Base-by-base conservation (phyloP, 179 eudicot species). In the Silene vulgaris region DNA sequence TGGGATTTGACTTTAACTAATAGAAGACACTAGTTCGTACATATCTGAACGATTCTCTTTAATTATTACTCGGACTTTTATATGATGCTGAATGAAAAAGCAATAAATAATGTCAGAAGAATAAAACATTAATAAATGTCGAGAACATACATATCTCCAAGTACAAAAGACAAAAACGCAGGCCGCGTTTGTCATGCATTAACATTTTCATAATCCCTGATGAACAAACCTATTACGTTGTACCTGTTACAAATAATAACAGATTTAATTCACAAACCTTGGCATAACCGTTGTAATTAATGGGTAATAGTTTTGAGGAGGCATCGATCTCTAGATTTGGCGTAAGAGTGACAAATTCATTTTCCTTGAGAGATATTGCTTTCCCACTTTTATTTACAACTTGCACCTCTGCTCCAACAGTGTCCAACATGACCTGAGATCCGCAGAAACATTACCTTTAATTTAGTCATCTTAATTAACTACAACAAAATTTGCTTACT, bases 371-470 rank as follows among this genome's bases (percentile, higher is more conserved):
- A 57, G 90, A 75, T 67, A 96, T 91, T 70, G 89, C 81, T 61
- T 87, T 80, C 83, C 87, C 93, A 61, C 81, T 82, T 71, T 77
- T 88, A 60, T 90, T 91, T 54, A 88, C 85, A 77, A 96, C 97
- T 85, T 90, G 97, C 69, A 96, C 74, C 87, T 96, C 99, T 28
- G 98, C 86, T 32, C 99, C 99, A 72, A 89, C 91, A 28, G 97
- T 92, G 77, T 95, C 99, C 11, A 95, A 83, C 99, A 96, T 96
- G 62, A 96, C 96, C 97, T 96, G 88, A 74, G 21, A 72, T 69
- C 57, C 37, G 72, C 57, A 28, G 32, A 40, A 72, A 75, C 40
- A 21, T 13, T 5, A 52, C 17, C 59, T 52, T 52, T 16, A 11
- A 13, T 54, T 35, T 5, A 2, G 40, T 35, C 62, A 74, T 50